Percentiles rank a stretch among this genome's conserved stretches.
phyloP scores from a whole-genome alignment of 2,329 filamentous ascomycete species.

The Herpotrichia juniperi region DNA sequence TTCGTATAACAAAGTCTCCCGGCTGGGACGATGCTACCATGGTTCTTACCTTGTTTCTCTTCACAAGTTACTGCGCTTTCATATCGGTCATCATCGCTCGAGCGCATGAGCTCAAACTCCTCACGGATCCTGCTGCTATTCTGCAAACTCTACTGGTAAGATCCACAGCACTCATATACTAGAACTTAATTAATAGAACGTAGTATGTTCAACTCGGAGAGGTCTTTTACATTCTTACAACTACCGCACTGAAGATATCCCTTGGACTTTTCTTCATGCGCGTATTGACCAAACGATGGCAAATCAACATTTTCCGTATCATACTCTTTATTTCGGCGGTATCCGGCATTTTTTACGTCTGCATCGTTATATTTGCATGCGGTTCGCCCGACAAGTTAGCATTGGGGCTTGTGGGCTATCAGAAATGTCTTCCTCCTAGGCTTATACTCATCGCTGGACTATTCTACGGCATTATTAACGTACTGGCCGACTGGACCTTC shows the following conservation, averaged over 20 bases:
- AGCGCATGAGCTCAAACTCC: not conserved
- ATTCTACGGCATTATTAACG: constrained; percentile 38
- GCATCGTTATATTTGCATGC: constrained; percentile 37
- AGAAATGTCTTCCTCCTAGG: constrained; percentile 28
- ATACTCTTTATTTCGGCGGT: constrained; percentile 28
- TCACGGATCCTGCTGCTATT: not conserved
- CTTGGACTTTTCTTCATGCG: constrained; percentile 45
- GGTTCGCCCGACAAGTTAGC: constrained; percentile 33
- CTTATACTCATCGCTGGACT: constrained; percentile 34
- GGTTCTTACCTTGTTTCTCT: constrained; percentile 33
- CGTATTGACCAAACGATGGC: constrained; percentile 39
- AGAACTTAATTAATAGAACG: constrained; percentile 5
- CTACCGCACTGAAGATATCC: constrained; percentile 53
- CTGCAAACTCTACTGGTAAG: not conserved
- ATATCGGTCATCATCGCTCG: constrained; percentile 26
- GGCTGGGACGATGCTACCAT: constrained; percentile 44
- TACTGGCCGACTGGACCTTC: constrained; percentile 43
- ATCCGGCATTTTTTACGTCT: constrained; percentile 37
- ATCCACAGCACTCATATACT: no score
- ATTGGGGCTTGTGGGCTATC: constrained; percentile 15
- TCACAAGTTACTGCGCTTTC: constrained; percentile 35
- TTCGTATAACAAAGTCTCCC: constrained; percentile 38
- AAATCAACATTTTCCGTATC: constrained; percentile 29
- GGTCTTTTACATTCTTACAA: constrained; percentile 59
- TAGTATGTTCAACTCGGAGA: constrained; percentile 48